Evolutionary conservation across 2,329 filamentous ascomycete species (phyloP).

Genomic region (Colletotrichum orchidophilum): DNA sequence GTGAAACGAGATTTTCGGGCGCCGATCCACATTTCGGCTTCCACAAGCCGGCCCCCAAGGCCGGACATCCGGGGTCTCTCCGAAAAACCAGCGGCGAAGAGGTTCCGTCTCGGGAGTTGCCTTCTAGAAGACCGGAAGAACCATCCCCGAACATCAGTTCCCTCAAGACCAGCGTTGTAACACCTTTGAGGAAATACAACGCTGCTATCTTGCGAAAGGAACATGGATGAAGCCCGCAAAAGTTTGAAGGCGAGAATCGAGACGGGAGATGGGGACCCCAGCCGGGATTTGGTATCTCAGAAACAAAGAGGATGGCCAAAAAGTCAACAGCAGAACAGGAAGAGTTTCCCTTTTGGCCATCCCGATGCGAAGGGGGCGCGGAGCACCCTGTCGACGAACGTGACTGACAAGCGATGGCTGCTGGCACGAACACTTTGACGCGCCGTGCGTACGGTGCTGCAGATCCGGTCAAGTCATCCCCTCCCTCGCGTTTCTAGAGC

Average conservation of each 20-base stretch:
- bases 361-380: constrained; percentile 15
- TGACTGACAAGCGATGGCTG: constrained; percentile 7
- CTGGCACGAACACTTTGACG: constrained; percentile 26
- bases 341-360: constrained; percentile 8
- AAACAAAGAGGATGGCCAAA: background rate
- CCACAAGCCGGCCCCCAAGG: background rate
- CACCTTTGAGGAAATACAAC: background rate
- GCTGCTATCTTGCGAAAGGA: background rate
- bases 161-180: background rate
- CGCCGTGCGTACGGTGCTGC: constrained; percentile 15
- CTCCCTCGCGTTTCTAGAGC: constrained; percentile 15
- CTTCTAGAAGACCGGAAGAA: background rate
- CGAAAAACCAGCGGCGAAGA: background rate
- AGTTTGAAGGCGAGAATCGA: background rate
- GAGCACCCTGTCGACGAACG: constrained; percentile 1
- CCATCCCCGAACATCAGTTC: background rate
- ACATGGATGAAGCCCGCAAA: background rate
- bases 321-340: background rate
- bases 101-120: background rate
- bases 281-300: constrained; percentile 4
- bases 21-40: background rate
- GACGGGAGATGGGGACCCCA: background rate
- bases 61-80: too few relatives aligned
- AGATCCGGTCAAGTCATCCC: constrained; percentile 1
- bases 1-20: background rate